Conservation (phyloP, 257 asterid genomes). For the Salvia rosmarinus region DNA sequence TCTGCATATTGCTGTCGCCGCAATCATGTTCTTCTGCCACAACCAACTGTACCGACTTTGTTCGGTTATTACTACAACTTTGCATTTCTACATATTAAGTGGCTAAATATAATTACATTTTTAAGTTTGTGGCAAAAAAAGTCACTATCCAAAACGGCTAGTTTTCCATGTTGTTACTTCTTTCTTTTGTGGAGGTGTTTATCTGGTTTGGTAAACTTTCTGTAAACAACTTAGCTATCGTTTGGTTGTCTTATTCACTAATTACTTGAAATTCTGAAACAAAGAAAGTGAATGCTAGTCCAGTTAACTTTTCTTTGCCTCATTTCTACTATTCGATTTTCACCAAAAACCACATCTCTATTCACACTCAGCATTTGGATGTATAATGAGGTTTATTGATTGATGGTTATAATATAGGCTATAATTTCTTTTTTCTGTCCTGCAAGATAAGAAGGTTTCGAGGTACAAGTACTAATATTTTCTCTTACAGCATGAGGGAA, state of each 20-base stretch:
- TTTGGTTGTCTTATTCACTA: not conserved
- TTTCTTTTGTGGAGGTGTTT: conserved; percentile 12
- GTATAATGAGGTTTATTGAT: conserved; percentile 13
- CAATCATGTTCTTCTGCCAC: no score
- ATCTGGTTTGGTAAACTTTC: not conserved
- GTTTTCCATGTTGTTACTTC: not conserved
- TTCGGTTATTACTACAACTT: no score
- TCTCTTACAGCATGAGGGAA: conserved; percentile 82
- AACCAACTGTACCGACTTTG: no score
- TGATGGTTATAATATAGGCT: conserved; percentile 4
- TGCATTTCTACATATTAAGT: not conserved
- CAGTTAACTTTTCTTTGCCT: not conserved
- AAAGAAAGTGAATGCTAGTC: conserved; percentile 14
- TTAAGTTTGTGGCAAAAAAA: not conserved
- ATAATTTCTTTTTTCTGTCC: conserved; percentile 7
- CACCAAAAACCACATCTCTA: conserved; percentile 8
- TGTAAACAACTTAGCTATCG: not conserved
- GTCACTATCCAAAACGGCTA: not conserved
- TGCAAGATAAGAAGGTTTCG: not conserved
- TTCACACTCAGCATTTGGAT: not conserved
- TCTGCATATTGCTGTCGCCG: no score
- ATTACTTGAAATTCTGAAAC: conserved; percentile 3
- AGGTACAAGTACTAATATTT: conserved; percentile 2
- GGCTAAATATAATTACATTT: not conserved
- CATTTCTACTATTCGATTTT: not conserved